Percentiles rank a stretch among this genome's conserved stretches.
phyloP scores from a whole-genome alignment of 176 grass and related monocot species.

The Miscanthus lutarioriparius region DNA sequence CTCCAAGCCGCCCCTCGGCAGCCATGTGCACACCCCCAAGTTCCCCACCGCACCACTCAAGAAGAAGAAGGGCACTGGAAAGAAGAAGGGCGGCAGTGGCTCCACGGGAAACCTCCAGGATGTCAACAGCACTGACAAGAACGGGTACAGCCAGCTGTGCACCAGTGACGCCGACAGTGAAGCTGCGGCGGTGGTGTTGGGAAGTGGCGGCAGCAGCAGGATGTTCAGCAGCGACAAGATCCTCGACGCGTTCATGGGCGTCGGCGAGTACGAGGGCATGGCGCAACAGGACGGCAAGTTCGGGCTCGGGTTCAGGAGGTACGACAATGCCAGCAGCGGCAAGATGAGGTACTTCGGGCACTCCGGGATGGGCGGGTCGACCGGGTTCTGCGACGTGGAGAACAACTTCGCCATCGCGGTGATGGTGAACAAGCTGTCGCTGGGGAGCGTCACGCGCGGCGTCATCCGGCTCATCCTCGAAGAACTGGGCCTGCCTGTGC shows the following conservation, averaged over 20 bases:
- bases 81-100: slow-evolving; percentile 29
- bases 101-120: background rate
- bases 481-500: slow-evolving; percentile 72
- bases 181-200: background rate
- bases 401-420: slow-evolving; percentile 77
- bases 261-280: slow-evolving; percentile 54
- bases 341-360: slow-evolving; percentile 63
- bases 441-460: slow-evolving; percentile 67
- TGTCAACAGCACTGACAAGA: slow-evolving; percentile 4
- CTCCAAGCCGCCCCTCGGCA: slow-evolving; percentile 61
- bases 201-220: background rate
- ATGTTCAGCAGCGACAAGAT: slow-evolving; percentile 59
- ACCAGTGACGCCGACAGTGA: slow-evolving; percentile 28
- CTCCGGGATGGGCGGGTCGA: slow-evolving; percentile 84
- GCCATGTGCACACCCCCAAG: slow-evolving; percentile 67
- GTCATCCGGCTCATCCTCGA: slow-evolving; percentile 73
- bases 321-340: slow-evolving; percentile 32
- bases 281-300: slow-evolving; percentile 64
- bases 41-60: slow-evolving; percentile 32
- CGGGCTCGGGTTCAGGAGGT: slow-evolving; percentile 87
- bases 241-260: slow-evolving; percentile 66
- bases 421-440: slow-evolving; percentile 87
- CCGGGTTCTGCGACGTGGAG: slow-evolving; percentile 71
- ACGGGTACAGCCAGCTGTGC: slow-evolving; percentile 44
- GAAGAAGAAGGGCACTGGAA: slow-evolving; percentile 50